phyloP scores from a whole-genome alignment of 805 yeast species.

The Suhomyces tanzawaensis region DNA sequence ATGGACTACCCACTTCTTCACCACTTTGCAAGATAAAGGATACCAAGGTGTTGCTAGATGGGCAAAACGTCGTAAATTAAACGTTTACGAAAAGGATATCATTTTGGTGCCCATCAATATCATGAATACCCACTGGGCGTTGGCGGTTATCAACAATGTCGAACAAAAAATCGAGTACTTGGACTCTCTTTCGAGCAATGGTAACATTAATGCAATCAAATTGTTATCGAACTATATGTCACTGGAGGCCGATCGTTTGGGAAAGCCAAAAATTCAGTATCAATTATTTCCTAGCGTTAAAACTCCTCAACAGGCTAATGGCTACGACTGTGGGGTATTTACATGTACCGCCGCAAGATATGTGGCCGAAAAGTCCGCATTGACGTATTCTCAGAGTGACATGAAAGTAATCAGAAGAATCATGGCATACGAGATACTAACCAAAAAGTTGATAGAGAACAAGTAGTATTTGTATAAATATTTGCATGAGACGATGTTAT shows the following conservation, averaged over 20 bases:
- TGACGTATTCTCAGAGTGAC: constrained; percentile 63
- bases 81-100: constrained; percentile 60
- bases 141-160: constrained; percentile 70
- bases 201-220: constrained; percentile 42
- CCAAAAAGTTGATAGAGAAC: constrained; percentile 26
- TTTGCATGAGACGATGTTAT: no score
- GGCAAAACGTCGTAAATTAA: constrained; percentile 74
- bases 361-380: constrained; percentile 48
- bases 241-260: constrained; percentile 60
- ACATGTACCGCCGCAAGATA: constrained; percentile 74
- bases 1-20: constrained; percentile 86
- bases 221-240: constrained; percentile 59
- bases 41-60: constrained; percentile 79
- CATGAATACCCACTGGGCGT: constrained; percentile 86
- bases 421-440: constrained; percentile 62
- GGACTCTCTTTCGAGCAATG: constrained; percentile 66
- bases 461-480: no score
- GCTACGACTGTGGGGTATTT: constrained; percentile 94
- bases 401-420: constrained; percentile 64
- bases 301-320: constrained; percentile 85
- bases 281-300: constrained; percentile 22
- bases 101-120: constrained; percentile 85
- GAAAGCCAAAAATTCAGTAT: constrained; percentile 18
- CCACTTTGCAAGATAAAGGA: constrained; percentile 69
- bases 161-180: constrained; percentile 60